These are phyloP conservation scores for Pseudogymnoascus sp. DNA, from an alignment of 2,329 filamentous ascomycete species.

Conservation along the genomic window DNA sequence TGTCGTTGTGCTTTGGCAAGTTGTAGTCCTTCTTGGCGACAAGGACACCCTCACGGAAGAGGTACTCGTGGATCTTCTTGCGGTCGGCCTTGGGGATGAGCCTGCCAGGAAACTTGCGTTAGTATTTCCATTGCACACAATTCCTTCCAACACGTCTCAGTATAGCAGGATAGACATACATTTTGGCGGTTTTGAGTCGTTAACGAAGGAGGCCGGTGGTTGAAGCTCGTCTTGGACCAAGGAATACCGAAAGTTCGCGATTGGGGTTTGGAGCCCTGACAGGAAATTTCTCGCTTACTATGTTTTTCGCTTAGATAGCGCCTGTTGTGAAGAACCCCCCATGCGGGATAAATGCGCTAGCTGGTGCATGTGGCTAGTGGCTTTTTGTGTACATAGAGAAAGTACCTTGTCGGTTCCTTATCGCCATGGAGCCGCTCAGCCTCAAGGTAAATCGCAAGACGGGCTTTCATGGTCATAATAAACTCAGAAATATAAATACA, in stretches of 20 bases:
- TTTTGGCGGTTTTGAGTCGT: conserved; percentile 36
- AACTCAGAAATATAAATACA: background rate
- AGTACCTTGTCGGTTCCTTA: conserved; percentile 7
- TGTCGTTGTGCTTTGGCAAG: conserved; percentile 92
- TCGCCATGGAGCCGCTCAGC: conserved; percentile 2
- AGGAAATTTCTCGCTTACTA: conserved; percentile 6
- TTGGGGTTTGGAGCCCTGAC: conserved; percentile 9
- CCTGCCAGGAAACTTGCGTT: conserved; percentile 44
- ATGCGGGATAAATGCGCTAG: conserved; percentile 1
- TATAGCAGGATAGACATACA: conserved; percentile 25
- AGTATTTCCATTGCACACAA: conserved; percentile 5
- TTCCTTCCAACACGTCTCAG: background rate
- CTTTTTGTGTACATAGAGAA: background rate
- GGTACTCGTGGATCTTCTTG: conserved; percentile 99
- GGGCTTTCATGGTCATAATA: background rate
- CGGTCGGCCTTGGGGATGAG: conserved; percentile 99
- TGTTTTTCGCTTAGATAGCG: conserved; percentile 2
- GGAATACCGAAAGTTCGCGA: conserved; percentile 11
- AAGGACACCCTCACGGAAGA: conserved; percentile 89
- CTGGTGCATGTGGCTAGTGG: background rate
- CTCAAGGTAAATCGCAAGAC: conserved; percentile 4
- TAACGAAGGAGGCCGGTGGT: conserved; percentile 7
- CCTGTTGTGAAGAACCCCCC: background rate
- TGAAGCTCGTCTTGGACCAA: conserved; percentile 7
- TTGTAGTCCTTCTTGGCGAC: conserved; percentile 99